Evolutionary conservation across 148 eudicot species (phyloP).

Genomic region (Salicornia ramosissima): DNA sequence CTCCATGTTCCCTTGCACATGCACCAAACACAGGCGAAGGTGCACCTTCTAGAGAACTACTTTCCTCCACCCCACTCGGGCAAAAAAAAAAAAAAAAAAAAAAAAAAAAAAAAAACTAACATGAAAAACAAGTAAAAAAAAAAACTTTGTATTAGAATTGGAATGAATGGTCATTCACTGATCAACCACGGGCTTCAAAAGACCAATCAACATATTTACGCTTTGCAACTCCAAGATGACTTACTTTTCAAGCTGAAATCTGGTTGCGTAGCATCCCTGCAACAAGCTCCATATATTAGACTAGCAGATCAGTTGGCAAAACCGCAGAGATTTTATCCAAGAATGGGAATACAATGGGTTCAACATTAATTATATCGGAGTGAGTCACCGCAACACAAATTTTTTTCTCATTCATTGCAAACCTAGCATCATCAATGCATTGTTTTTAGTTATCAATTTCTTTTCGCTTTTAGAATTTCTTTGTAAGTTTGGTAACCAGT

Average conservation of each 20-base stretch:
- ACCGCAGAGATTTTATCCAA: neutral
- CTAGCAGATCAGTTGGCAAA: neutral
- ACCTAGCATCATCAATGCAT: no score
- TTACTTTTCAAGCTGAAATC: neutral
- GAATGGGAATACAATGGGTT: neutral
- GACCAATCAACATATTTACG: neutral
- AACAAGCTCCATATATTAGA: neutral
- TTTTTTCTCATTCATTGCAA: no score
- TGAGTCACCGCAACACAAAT: no score
- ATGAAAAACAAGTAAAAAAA: no score
- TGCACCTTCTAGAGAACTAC: neutral
- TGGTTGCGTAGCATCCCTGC: slow-evolving; percentile 7
- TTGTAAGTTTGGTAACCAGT: no score
- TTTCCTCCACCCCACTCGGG: no score
- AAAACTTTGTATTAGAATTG: neutral
- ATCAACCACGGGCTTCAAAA: neutral
- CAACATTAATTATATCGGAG: no score
- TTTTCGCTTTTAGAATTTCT: no score
- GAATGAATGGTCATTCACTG: neutral
- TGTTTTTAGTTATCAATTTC: no score
- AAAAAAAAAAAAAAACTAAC: no score
- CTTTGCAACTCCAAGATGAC: neutral
- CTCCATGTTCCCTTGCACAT: neutral
- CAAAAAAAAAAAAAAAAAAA: no score
- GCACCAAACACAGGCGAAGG: neutral